These are phyloP conservation scores for Cadophora sp. DNA, from an alignment of 2,329 filamentous ascomycete genomes.

Conservation along the genomic window DNA sequence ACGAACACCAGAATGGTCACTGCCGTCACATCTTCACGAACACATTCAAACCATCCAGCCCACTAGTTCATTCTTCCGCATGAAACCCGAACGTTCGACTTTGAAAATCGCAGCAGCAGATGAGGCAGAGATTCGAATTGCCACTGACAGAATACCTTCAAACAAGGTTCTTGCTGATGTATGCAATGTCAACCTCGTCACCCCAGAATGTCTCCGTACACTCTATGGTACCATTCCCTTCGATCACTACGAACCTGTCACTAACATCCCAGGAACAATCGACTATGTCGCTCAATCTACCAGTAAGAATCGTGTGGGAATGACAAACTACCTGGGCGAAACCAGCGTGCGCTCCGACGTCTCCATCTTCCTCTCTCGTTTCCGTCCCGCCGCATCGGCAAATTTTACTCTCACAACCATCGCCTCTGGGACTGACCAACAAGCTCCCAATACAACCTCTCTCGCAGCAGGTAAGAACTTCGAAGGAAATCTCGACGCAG, in stretches of 20 bases:
- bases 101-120: slow-evolving; percentile 25
- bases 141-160: background rate
- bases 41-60: slow-evolving; percentile 60
- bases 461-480: slow-evolving; percentile 24
- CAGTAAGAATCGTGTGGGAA: slow-evolving; percentile 35
- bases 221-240: slow-evolving; percentile 30
- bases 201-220: slow-evolving; percentile 37
- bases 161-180: slow-evolving; percentile 54
- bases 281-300: slow-evolving; percentile 34
- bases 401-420: slow-evolving; percentile 31
- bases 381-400: slow-evolving; percentile 33
- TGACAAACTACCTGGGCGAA: slow-evolving; percentile 39
- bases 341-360: slow-evolving; percentile 38
- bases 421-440: slow-evolving; percentile 28
- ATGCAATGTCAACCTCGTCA: slow-evolving; percentile 60
- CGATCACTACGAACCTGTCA: background rate
- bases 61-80: slow-evolving; percentile 61
- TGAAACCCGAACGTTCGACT: slow-evolving; percentile 48
- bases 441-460: slow-evolving; percentile 31
- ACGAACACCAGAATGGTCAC: slow-evolving; percentile 44
- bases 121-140: background rate
- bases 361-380: slow-evolving; percentile 35
- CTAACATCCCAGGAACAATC: slow-evolving; percentile 25
- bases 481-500: slow-evolving; percentile 65
- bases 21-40: slow-evolving; percentile 50